Percentiles rank a stretch among this genome's conserved stretches.
phyloP scores from a whole-genome alignment of 1,284 basidiomycete species.

The Papiliotrema fonsecae region DNA sequence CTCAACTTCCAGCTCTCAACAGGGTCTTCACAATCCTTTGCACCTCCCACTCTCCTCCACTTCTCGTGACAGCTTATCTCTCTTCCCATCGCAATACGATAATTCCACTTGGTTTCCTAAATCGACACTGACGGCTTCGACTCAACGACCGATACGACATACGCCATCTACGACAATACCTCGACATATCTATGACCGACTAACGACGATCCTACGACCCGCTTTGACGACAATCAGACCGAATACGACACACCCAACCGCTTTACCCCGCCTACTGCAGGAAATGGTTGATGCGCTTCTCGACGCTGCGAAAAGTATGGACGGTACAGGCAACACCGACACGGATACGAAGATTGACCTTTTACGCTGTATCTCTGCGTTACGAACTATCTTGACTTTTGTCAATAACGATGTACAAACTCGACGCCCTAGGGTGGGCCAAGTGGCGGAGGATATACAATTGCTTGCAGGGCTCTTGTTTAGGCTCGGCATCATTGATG shows the following conservation, averaged over 20 bases:
- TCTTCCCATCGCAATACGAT: neutral
- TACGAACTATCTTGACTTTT: neutral
- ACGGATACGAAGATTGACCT: neutral
- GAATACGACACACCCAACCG: neutral
- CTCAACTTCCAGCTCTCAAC: neutral
- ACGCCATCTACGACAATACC: neutral
- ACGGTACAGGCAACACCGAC: neutral
- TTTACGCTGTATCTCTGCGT: neutral
- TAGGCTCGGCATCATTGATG: too few relatives aligned
- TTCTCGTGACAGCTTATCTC: neutral
- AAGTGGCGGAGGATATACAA: neutral
- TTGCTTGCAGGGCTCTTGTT: too few relatives aligned
- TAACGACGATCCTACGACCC: neutral
- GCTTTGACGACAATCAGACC: neutral
- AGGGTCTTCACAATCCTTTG: neutral
- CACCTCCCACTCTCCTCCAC: neutral
- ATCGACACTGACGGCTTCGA: too few relatives aligned
- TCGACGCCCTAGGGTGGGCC: neutral
- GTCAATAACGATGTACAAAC: neutral
- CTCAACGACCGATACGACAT: too few relatives aligned
- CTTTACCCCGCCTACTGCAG: neutral
- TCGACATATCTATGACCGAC: neutral
- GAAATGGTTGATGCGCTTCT: neutral
- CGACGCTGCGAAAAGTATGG: neutral
- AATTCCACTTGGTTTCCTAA: too few relatives aligned